Conservation (phyloP, 768 basidiomycete genomes). For the Rhizopogon vesiculosus region DNA sequence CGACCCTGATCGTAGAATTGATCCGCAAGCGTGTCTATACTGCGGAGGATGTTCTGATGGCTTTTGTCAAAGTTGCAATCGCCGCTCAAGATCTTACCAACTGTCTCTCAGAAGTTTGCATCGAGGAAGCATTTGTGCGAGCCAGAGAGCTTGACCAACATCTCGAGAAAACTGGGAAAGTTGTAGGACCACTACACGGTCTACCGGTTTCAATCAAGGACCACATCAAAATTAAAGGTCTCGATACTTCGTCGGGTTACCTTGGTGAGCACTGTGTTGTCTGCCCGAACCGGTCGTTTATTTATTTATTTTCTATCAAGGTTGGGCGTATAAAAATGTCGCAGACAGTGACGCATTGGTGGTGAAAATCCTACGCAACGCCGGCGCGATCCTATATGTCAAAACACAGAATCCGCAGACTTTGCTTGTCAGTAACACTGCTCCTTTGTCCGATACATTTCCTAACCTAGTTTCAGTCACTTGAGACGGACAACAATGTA, state of each 20-base stretch:
- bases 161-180: conserved; percentile 39
- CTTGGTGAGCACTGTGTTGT: conserved; percentile 8
- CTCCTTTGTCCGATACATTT: neutral
- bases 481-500: conserved; percentile 49
- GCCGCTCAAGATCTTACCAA: conserved; percentile 35
- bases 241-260: conserved; percentile 35
- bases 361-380: conserved; percentile 38
- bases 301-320: conserved; percentile 19
- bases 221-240: conserved; percentile 40
- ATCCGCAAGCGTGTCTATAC: conserved; percentile 19
- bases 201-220: conserved; percentile 43
- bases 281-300: conserved; percentile 2
- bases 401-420: conserved; percentile 48
- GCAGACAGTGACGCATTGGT: conserved; percentile 39
- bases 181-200: conserved; percentile 42
- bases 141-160: conserved; percentile 49
- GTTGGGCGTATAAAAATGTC: conserved; percentile 34
- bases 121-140: conserved; percentile 42
- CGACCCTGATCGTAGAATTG: conserved; percentile 19
- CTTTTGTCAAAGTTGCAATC: conserved; percentile 22
- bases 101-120: conserved; percentile 56
- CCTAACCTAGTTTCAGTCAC: conserved; percentile 29
- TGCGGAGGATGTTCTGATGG: conserved; percentile 20
- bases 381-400: conserved; percentile 41
- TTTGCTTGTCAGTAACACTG: conserved; percentile 33